Evolutionary conservation across 192 early-diverging fungal genomes (phyloP).

Genomic region (Funneliformis geosporum): DNA sequence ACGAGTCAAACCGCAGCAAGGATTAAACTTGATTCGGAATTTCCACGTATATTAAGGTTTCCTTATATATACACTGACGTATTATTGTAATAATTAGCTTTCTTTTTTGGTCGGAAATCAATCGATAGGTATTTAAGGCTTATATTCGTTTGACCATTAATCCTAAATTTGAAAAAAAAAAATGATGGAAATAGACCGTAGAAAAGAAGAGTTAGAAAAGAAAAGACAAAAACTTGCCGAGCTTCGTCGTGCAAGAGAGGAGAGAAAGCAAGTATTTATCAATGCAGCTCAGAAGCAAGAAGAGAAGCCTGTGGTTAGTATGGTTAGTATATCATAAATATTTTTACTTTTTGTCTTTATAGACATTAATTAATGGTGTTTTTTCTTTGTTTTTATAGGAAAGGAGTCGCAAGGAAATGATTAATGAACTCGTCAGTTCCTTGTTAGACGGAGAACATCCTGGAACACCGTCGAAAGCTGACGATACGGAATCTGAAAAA

Average conservation of each 20-base stretch:
- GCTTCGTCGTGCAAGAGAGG: constrained; percentile 78
- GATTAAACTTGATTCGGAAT: no score
- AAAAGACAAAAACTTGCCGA: constrained; percentile 92
- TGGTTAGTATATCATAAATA: background rate
- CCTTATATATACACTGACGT: no score
- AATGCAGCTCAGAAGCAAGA: constrained; percentile 35
- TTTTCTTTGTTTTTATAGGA: background rate
- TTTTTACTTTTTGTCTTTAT: constrained; percentile 5
- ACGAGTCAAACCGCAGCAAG: no score
- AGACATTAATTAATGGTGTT: background rate
- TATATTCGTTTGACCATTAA: background rate
- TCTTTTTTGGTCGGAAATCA: no score
- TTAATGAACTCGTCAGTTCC: constrained; percentile 86
- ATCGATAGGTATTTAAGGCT: background rate
- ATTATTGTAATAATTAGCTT: no score
- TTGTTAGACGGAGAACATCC: constrained; percentile 71
- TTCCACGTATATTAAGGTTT: no score
- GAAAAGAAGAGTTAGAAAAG: constrained; percentile 83
- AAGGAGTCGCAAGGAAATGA: constrained; percentile 56
- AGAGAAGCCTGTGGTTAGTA: constrained; percentile 18
- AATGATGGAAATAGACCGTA: constrained; percentile 58
- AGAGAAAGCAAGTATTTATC: constrained; percentile 75
- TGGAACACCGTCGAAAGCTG: constrained; percentile 40
- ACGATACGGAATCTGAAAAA: constrained; percentile 51
- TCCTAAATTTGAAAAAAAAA: background rate